Percentiles rank a stretch among this genome's conserved stretches.
Conservation (phyloP, 495 filamentous ascomycete species). For the Neurospora sp. region DNA sequence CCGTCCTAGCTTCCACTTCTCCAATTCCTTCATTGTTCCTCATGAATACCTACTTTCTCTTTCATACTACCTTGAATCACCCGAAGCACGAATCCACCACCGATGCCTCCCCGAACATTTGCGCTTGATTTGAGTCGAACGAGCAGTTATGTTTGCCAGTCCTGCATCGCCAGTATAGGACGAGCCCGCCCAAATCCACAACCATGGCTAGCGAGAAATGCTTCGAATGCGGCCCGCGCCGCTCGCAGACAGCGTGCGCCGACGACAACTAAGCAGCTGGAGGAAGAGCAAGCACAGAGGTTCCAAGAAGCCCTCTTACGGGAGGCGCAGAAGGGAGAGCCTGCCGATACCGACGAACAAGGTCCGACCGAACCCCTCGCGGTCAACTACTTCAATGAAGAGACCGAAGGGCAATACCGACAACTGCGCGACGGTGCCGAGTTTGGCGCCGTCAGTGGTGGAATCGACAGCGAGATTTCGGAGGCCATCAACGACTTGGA, state of each 20-base stretch:
- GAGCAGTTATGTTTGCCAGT: constrained; percentile 25
- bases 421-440: constrained; percentile 23
- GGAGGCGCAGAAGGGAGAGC: not conserved
- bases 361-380: constrained; percentile 4
- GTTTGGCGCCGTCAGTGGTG: constrained; percentile 33
- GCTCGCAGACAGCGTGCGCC: not conserved
- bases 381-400: constrained; percentile 36
- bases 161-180: constrained; percentile 18
- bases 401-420: constrained; percentile 25
- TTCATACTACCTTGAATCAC: not conserved
- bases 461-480: constrained; percentile 27
- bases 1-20: not conserved
- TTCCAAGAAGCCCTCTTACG: not conserved
- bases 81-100: not conserved
- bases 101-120: constrained; percentile 22
- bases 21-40: not conserved
- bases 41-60: not conserved
- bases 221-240: constrained; percentile 7
- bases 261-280: not conserved
- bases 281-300: not conserved
- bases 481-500: constrained; percentile 41
- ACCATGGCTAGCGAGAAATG: constrained; percentile 12
- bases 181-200: constrained; percentile 7
- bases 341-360: not conserved
- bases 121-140: constrained; percentile 16